Percentiles rank a stretch among this genome's conserved stretches.
Evolutionary conservation across 129 eudicot species (phyloP).

Genomic region (Pittosporum tobira): DNA sequence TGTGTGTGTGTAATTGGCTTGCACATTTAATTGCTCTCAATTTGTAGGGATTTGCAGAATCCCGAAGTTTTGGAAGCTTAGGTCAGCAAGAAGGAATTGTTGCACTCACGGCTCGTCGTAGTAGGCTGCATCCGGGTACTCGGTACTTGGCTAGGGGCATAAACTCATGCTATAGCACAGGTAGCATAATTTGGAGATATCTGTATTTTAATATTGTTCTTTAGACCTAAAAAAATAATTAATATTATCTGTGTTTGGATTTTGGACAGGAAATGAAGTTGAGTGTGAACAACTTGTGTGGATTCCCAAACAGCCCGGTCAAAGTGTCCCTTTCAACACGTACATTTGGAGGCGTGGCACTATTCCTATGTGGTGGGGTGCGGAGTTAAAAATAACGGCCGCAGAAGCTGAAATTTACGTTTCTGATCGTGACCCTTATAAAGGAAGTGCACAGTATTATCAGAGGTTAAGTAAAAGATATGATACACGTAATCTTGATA

Average conservation of each 20-base stretch:
- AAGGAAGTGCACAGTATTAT: slow-evolving; percentile 83
- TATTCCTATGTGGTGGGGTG: slow-evolving; percentile 99
- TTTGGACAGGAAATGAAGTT: slow-evolving; percentile 80
- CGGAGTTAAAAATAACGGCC: slow-evolving; percentile 88
- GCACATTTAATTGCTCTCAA: slow-evolving; percentile 6
- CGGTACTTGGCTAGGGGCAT: slow-evolving; percentile 95
- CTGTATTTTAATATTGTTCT: background rate
- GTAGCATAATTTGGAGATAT: slow-evolving; percentile 23
- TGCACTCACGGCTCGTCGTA: slow-evolving; percentile 94
- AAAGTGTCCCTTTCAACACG: slow-evolving; percentile 83
- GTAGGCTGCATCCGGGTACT: slow-evolving; percentile 99
- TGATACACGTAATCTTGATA: slow-evolving; percentile 45
- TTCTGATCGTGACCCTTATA: slow-evolving; percentile 81
- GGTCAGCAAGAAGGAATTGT: slow-evolving; percentile 88
- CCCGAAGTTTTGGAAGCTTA: slow-evolving; percentile 77
- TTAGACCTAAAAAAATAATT: background rate
- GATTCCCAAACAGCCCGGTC: slow-evolving; percentile 63
- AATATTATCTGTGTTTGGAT: slow-evolving; percentile 9
- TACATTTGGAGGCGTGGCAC: slow-evolving; percentile 94
- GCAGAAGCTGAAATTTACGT: slow-evolving; percentile 99
- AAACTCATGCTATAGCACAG: slow-evolving; percentile 87
- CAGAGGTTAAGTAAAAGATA: slow-evolving; percentile 78
- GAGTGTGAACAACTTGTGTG: slow-evolving; percentile 98
- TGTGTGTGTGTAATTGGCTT: background rate
- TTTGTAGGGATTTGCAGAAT: slow-evolving; percentile 87